These are phyloP conservation scores for Helminthosporium solani DNA, from an alignment of 2,329 filamentous ascomycete species.

Conservation along the genomic window DNA sequence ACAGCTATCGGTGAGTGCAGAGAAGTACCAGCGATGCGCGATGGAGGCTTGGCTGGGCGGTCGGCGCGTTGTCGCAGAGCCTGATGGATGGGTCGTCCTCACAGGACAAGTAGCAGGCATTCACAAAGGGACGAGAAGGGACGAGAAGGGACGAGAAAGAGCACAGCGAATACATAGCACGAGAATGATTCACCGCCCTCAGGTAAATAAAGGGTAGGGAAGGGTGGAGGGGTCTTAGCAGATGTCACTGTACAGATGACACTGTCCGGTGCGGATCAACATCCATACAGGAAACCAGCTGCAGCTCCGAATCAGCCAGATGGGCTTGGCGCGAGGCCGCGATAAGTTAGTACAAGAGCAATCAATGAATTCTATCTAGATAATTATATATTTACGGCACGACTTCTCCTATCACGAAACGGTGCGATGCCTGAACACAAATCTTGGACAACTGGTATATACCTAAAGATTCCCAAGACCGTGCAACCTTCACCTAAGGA, in stretches of 20 bases:
- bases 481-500: no score
- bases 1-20: conserved; percentile 10
- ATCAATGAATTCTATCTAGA: not conserved
- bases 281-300: conserved; percentile 13
- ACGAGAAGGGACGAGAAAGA: conserved; percentile 8
- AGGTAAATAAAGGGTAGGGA: conserved; percentile 12
- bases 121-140: conserved; percentile 10
- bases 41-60: conserved; percentile 5
- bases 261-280: conserved; percentile 15
- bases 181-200: conserved; percentile 3
- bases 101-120: conserved; percentile 9
- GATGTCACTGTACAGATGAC: conserved; percentile 19
- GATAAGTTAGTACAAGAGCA: conserved; percentile 4
- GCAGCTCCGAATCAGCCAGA: conserved; percentile 5
- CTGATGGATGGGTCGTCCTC: not conserved
- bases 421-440: not conserved
- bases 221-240: conserved; percentile 6
- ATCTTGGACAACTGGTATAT: no score
- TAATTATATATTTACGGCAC: conserved; percentile 2
- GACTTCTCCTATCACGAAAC: not conserved
- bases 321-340: conserved; percentile 3
- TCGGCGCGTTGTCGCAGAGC: not conserved
- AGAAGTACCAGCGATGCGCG: conserved; percentile 7
- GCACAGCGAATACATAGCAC: conserved; percentile 15
- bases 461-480: no score